These are phyloP conservation scores for Leccinum sublutescens DNA, from an alignment of 768 basidiomycete genomes.

Conservation along the genomic window DNA sequence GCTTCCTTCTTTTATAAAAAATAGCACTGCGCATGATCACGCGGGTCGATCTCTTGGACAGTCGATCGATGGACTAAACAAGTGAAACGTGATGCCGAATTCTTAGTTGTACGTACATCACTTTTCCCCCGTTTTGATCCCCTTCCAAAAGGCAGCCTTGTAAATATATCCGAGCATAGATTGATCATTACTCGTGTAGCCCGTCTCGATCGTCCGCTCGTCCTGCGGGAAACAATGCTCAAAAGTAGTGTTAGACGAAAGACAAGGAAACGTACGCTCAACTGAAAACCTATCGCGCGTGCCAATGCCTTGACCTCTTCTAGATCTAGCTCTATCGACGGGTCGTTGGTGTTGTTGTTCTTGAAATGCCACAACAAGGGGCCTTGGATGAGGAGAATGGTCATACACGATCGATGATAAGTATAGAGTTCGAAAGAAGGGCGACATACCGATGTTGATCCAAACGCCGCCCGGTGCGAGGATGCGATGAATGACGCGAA, in stretches of 20 bases:
- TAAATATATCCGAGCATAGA: slow-evolving; percentile 87
- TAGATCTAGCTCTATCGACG: slow-evolving; percentile 85
- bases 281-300: slow-evolving; percentile 72
- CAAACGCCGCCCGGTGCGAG: slow-evolving; percentile 86
- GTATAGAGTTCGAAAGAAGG: not conserved
- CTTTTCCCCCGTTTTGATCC: slow-evolving; percentile 39
- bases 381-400: slow-evolving; percentile 41
- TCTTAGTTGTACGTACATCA: not conserved
- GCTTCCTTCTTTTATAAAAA: too few relatives aligned
- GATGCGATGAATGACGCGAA: slow-evolving; percentile 78
- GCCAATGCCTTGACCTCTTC: slow-evolving; percentile 83
- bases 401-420: not conserved
- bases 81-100: not conserved
- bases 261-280: slow-evolving; percentile 54
- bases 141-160: slow-evolving; percentile 82
- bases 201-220: slow-evolving; percentile 75
- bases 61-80: not conserved
- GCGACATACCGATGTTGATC: slow-evolving; percentile 66
- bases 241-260: not conserved
- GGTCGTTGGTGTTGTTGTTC: slow-evolving; percentile 77
- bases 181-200: slow-evolving; percentile 80
- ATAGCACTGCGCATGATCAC: too few relatives aligned
- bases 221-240: slow-evolving; percentile 52
- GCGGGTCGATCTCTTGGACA: too few relatives aligned
- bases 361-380: slow-evolving; percentile 98